Percentiles rank a stretch among this genome's conserved stretches.
Conservation (phyloP, 169 alveolate species). For the Cryptosporidium felis region DNA sequence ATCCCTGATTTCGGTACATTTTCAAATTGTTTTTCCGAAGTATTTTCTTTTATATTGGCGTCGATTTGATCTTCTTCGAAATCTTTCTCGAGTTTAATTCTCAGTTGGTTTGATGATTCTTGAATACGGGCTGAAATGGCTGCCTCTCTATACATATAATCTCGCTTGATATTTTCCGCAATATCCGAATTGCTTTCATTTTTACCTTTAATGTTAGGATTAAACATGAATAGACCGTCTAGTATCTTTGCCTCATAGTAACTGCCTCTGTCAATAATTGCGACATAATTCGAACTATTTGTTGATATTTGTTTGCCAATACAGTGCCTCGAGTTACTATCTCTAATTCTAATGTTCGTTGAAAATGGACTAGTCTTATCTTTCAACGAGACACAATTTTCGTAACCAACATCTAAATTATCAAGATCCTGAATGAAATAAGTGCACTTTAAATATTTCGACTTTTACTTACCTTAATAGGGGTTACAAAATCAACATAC, state of each 20-base stretch:
- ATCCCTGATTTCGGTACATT: neutral
- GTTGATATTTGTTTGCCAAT: slow-evolving; percentile 32
- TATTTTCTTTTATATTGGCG: neutral
- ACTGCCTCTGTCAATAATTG: slow-evolving; percentile 52
- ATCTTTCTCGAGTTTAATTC: slow-evolving; percentile 29
- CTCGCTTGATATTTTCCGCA: slow-evolving; percentile 63
- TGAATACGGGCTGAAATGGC: slow-evolving; percentile 47
- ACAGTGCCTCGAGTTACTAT: slow-evolving; percentile 61
- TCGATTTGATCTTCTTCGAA: slow-evolving; percentile 25
- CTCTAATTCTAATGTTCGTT: slow-evolving; percentile 26
- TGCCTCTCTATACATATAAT: slow-evolving; percentile 59
- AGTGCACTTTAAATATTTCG: neutral
- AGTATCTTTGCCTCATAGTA: slow-evolving; percentile 15
- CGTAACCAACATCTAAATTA: neutral
- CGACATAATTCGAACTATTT: slow-evolving; percentile 10
- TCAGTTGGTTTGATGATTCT: slow-evolving; percentile 41
- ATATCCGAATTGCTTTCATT: slow-evolving; percentile 49
- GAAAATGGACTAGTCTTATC: neutral
- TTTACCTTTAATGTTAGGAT: slow-evolving; percentile 40
- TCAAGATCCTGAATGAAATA: slow-evolving; percentile 21
- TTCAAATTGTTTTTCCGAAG: neutral
- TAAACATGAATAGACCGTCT: slow-evolving; percentile 41
- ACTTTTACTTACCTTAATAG: slow-evolving; percentile 17
- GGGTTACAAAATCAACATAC: slow-evolving; percentile 25
- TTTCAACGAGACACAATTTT: neutral